These are phyloP conservation scores for Akebia trifoliata DNA, from an alignment of 164 flowering plant species.

Conservation along the genomic window DNA sequence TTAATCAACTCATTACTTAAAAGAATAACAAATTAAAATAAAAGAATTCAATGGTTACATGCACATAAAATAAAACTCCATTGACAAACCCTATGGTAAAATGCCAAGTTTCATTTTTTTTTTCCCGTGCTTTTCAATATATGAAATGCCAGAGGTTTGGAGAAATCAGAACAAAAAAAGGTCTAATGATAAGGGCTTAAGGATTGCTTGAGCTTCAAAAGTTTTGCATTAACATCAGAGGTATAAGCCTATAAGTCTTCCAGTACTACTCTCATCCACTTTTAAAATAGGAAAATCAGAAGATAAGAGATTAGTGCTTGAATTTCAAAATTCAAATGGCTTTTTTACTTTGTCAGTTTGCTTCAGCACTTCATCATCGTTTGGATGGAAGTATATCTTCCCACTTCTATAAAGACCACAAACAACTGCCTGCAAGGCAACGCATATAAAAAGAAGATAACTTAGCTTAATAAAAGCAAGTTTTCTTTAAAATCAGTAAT, in stretches of 20 bases:
- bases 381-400: conserved; percentile 82
- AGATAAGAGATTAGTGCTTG: background rate
- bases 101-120: no score
- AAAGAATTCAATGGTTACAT: no score
- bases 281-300: background rate
- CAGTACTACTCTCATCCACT: background rate
- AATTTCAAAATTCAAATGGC: background rate
- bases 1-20: no score
- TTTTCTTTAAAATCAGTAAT: background rate
- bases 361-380: conserved; percentile 63
- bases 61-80: no score
- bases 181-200: no score
- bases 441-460: conserved; percentile 5
- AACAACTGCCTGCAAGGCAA: conserved; percentile 72
- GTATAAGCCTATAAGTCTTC: background rate
- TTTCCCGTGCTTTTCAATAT: no score
- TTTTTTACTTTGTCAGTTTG: conserved; percentile 76
- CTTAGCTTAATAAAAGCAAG: background rate
- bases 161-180: no score
- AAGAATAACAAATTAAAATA: no score
- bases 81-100: no score
- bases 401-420: conserved; percentile 83
- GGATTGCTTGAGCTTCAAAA: conserved; percentile 1
- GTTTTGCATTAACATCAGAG: background rate
- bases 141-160: no score